A percentile compares a stretch with the other conserved stretches of the same genome.
Conservation (phyloP, 164 flowering plant genomes). For the Nymphaea colorata region DNA sequence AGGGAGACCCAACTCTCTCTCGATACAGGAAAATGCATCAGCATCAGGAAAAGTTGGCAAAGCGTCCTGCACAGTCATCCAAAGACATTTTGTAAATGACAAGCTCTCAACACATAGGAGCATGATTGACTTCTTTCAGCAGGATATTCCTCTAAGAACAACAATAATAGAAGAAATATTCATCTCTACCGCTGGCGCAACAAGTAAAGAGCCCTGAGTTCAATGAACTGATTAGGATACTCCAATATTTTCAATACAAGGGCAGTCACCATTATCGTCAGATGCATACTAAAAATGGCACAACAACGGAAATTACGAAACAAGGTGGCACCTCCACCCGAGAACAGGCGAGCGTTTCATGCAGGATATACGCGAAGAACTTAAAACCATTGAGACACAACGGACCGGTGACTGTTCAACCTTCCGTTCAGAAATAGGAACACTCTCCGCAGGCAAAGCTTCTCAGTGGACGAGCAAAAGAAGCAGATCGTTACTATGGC, state of each 20-base stretch:
- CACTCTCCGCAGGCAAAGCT: too few species aligned
- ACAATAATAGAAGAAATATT: neutral
- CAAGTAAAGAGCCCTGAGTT: neutral
- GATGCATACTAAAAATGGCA: too few species aligned
- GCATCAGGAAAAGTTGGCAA: conserved; percentile 90
- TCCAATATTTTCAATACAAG: neutral
- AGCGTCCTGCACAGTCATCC: conserved; percentile 54
- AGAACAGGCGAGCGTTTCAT: too few species aligned
- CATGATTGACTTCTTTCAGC: too few species aligned
- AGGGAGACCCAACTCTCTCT: conserved; percentile 61
- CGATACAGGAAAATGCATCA: conserved; percentile 85
- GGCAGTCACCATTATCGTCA: neutral
- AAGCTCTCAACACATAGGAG: neutral
- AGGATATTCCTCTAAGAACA: neutral
- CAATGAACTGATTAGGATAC: neutral
- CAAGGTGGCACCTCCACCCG: too few species aligned
- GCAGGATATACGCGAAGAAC: too few species aligned
- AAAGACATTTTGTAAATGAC: neutral
- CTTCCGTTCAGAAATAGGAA: too few species aligned
- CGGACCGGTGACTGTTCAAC: too few species aligned
- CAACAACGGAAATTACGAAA: too few species aligned
- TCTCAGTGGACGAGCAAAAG: too few species aligned
- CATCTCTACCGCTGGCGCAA: neutral
- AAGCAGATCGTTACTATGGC: too few species aligned
- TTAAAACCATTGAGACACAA: too few species aligned